Conservation (phyloP, 176 grass and related monocot species). For the Avena sativa region DNA sequence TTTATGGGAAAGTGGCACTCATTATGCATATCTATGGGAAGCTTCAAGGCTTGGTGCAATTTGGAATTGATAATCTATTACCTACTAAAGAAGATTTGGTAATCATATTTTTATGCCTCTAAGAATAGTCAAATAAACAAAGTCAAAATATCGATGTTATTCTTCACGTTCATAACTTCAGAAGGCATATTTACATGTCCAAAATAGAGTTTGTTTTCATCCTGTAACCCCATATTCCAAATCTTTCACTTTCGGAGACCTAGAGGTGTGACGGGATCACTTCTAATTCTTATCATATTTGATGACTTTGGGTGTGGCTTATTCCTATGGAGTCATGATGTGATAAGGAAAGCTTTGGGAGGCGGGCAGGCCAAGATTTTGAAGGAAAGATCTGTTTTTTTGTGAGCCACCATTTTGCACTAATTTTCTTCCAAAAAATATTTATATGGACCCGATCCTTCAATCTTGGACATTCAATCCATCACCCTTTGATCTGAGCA, state of each 20-base stretch:
- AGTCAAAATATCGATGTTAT: neutral
- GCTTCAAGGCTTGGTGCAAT: neutral
- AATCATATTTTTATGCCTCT: neutral
- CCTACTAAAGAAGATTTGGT: neutral
- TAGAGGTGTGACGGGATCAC: neutral
- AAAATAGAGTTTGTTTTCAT: neutral
- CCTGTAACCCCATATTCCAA: neutral
- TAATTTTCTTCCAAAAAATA: neutral
- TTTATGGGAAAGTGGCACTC: neutral
- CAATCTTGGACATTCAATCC: neutral
- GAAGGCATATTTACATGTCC: neutral
- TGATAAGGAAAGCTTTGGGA: neutral
- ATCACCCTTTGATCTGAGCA: neutral
- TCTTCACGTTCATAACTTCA: neutral
- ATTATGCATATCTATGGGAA: slow-evolving; percentile 3
- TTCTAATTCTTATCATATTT: neutral
- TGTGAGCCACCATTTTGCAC: neutral
- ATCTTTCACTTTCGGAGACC: neutral
- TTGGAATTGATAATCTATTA: neutral
- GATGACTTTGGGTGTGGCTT: neutral
- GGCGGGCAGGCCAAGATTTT: neutral
- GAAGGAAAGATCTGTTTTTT: neutral
- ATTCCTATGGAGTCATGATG: neutral
- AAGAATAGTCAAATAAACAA: neutral
- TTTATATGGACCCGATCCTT: neutral